Conservation (phyloP, 768 basidiomycete genomes). For the Russula emetica region DNA sequence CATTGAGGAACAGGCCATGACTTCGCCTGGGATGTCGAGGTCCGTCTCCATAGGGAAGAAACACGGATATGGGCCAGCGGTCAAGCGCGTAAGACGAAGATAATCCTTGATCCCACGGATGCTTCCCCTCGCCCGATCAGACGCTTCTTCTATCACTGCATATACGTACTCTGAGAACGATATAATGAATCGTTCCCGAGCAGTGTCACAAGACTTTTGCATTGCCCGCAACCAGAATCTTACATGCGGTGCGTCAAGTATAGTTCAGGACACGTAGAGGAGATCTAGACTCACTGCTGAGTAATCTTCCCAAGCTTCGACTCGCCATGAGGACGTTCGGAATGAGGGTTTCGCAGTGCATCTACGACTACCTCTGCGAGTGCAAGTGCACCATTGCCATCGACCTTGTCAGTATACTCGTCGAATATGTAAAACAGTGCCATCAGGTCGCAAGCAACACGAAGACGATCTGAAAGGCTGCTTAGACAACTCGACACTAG, state of each 20-base stretch:
- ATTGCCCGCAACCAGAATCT: conserved; percentile 39
- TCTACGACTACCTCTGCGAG: conserved; percentile 39
- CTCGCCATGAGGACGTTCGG: conserved; percentile 37
- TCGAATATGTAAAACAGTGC: conserved; percentile 49
- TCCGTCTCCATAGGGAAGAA: conserved; percentile 38
- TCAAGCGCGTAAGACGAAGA: conserved; percentile 40
- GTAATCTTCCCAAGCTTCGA: conserved; percentile 41
- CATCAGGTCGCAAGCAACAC: conserved; percentile 48
- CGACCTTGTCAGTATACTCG: conserved; percentile 45
- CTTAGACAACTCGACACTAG: not conserved
- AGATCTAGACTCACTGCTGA: conserved; percentile 36
- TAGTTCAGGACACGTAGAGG: no score
- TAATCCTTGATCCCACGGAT: conserved; percentile 43
- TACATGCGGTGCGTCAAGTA: conserved; percentile 17
- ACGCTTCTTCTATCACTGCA: conserved; percentile 41
- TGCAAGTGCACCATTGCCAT: conserved; percentile 33
- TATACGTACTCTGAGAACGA: conserved; percentile 37
- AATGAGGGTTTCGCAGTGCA: conserved; percentile 39
- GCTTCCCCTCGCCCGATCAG: conserved; percentile 35
- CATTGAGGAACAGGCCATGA: conserved; percentile 40
- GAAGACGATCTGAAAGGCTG: conserved; percentile 30
- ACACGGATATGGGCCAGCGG: conserved; percentile 41
- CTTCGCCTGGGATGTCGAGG: conserved; percentile 41
- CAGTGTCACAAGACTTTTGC: conserved; percentile 26
- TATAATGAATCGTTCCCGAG: conserved; percentile 38